A percentile compares a stretch with the other conserved stretches of the same genome.
These are phyloP conservation scores for Picea mariana DNA, from an alignment of 83 land plant species.

Conservation along the genomic window DNA sequence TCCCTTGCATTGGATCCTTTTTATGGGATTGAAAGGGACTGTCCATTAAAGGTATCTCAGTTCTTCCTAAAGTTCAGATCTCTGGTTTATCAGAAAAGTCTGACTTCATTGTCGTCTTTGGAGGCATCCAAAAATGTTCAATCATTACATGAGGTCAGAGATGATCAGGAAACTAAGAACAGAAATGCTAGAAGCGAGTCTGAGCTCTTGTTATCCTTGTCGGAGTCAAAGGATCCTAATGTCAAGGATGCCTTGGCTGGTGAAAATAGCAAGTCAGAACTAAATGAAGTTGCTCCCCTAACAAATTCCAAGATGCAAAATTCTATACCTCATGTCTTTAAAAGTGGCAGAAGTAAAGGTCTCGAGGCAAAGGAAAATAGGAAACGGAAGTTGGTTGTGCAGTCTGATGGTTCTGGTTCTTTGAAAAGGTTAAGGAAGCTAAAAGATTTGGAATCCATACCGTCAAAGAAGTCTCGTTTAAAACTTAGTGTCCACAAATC, in stretches of 20 bases:
- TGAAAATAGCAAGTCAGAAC: background rate
- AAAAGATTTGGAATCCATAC: slow-evolving; percentile 1
- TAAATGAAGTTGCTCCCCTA: background rate
- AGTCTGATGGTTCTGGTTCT: background rate
- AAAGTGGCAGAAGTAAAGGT: background rate
- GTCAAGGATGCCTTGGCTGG: background rate
- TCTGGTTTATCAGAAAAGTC: slow-evolving; percentile 63
- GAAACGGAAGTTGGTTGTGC: slow-evolving; percentile 5
- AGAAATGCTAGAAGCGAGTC: too few species aligned
- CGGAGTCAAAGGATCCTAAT: background rate
- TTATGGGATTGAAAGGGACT: too few species aligned
- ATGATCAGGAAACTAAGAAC: too few species aligned
- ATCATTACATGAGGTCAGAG: background rate
- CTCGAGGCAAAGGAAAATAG: background rate
- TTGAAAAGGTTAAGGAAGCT: slow-evolving; percentile 3
- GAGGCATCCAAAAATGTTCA: background rate
- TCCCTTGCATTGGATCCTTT: too few species aligned
- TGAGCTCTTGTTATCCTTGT: too few species aligned
- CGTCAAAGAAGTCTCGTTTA: background rate
- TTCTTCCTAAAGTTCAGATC: slow-evolving; percentile 6
- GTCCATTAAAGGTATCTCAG: too few species aligned
- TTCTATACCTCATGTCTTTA: background rate
- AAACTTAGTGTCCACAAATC: background rate
- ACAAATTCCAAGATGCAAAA: slow-evolving; percentile 1
- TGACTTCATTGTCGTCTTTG: background rate